phyloP scores from a whole-genome alignment of 441 rosid species.

The Mallotus repandus region DNA sequence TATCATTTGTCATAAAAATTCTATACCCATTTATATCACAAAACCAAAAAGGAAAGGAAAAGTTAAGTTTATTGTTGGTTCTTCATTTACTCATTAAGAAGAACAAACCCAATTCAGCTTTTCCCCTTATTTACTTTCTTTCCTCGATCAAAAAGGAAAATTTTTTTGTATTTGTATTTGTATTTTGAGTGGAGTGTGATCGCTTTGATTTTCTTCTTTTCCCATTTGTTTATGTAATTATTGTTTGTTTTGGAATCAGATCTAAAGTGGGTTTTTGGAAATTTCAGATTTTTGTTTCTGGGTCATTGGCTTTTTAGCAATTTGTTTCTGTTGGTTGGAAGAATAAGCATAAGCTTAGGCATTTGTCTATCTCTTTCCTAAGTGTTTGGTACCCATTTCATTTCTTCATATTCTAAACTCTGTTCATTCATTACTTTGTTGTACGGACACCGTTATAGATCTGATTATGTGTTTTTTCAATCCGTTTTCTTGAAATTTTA shows the following conservation, averaged over 20 bases:
- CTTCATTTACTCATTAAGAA: neutral
- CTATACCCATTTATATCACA: neutral
- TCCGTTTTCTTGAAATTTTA: neutral
- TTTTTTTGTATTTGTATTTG: too few relatives aligned
- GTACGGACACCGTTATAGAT: slow-evolving; percentile 13
- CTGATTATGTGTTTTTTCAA: slow-evolving; percentile 12
- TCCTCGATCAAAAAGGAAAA: neutral
- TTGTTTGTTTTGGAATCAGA: slow-evolving; percentile 4
- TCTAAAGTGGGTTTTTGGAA: slow-evolving; percentile 20
- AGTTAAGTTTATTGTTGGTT: neutral
- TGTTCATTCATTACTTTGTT: neutral
- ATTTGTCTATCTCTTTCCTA: neutral
- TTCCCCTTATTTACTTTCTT: neutral
- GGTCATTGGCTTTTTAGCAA: neutral
- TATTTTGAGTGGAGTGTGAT: neutral
- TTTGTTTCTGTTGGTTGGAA: neutral
- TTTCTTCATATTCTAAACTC: slow-evolving; percentile 6
- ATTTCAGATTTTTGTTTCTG: neutral
- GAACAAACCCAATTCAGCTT: slow-evolving; percentile 8
- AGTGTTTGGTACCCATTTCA: neutral
- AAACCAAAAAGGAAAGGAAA: too few relatives aligned
- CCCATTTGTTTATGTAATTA: neutral
- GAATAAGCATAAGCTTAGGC: neutral
- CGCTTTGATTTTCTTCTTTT: neutral
- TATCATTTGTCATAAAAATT: neutral